phyloP scores from a whole-genome alignment of 2,329 filamentous ascomycete species.

The Fusarium cicatricum region DNA sequence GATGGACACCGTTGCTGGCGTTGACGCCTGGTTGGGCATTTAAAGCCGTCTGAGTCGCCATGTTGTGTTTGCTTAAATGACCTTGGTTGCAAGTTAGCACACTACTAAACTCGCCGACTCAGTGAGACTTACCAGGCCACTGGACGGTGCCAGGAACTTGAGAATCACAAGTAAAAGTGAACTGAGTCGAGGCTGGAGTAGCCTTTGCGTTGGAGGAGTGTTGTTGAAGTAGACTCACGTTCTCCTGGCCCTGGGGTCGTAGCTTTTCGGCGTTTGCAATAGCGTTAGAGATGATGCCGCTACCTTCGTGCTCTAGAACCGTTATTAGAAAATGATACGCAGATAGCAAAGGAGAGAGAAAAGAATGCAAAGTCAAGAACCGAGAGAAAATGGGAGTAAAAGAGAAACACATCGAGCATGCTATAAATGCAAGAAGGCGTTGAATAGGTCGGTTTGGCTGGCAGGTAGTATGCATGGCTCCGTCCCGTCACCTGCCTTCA shows the following conservation, averaged over 20 bases:
- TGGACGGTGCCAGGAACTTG: constrained; percentile 82
- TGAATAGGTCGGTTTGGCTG: not conserved
- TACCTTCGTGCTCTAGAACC: constrained; percentile 54
- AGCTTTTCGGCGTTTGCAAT: constrained; percentile 87
- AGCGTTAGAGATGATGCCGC: constrained; percentile 88
- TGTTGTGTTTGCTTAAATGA: constrained; percentile 35
- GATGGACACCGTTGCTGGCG: constrained; percentile 21
- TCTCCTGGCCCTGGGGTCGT: constrained; percentile 75
- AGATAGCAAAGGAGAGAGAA: not conserved
- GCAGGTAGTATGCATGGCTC: constrained; percentile 6
- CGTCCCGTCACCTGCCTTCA: constrained; percentile 6
- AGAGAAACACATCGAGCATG: not conserved
- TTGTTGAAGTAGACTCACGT: constrained; percentile 79
- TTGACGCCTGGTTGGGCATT: constrained; percentile 19
- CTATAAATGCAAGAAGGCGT: not conserved
- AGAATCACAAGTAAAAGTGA: constrained; percentile 95
- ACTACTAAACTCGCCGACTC: not conserved
- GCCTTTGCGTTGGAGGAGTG: constrained; percentile 65
- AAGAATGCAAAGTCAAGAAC: not conserved
- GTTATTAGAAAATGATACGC: constrained; percentile 17
- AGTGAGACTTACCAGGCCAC: constrained; percentile 66
- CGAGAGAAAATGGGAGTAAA: not conserved
- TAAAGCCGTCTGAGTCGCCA: constrained; percentile 29
- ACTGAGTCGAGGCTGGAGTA: constrained; percentile 81
- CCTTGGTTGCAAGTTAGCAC: constrained; percentile 32